These are phyloP conservation scores for Yamadazyma trypodendri DNA, from an alignment of 1,139 yeast genomes.

Conservation along the genomic window DNA sequence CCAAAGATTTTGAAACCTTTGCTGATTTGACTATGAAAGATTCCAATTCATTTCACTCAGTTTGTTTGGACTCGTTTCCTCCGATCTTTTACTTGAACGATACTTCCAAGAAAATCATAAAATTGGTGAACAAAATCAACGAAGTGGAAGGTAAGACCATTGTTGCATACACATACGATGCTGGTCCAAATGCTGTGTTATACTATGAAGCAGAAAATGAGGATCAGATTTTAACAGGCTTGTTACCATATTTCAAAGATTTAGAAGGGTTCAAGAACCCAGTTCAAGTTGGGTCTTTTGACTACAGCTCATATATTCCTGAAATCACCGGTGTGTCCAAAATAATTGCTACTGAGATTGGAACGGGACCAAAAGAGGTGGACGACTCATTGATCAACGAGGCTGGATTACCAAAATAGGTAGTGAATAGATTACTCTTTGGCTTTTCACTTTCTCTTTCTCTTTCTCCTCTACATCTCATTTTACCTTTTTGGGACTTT, in stretches of 20 bases:
- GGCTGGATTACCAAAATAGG: slow-evolving; percentile 30
- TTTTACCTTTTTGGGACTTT: no score
- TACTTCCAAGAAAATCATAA: slow-evolving; percentile 86
- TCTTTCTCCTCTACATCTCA: no score
- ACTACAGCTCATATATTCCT: slow-evolving; percentile 14
- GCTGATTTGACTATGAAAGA: slow-evolving; percentile 94
- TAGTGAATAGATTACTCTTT: background rate
- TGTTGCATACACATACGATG: slow-evolving; percentile 97
- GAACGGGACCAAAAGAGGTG: slow-evolving; percentile 76
- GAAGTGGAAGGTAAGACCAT: slow-evolving; percentile 60
- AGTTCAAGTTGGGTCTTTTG: slow-evolving; percentile 5
- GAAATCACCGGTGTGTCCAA: slow-evolving; percentile 73
- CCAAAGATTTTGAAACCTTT: slow-evolving; percentile 72
- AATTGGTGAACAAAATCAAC: slow-evolving; percentile 77
- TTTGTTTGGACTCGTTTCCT: slow-evolving; percentile 91
- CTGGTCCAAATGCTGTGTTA: slow-evolving; percentile 98
- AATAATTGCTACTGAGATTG: slow-evolving; percentile 80
- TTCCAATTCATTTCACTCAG: slow-evolving; percentile 96
- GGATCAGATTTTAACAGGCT: slow-evolving; percentile 57
- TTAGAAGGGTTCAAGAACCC: slow-evolving; percentile 14
- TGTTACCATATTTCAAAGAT: slow-evolving; percentile 22
- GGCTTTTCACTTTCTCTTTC: no score
- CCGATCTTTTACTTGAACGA: slow-evolving; percentile 96
- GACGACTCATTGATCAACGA: slow-evolving; percentile 52
- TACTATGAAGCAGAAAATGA: slow-evolving; percentile 81